Evolutionary conservation across 2,329 filamentous ascomycete species (phyloP).

Genomic region (Paraphaeosphaeria sporulosa): DNA sequence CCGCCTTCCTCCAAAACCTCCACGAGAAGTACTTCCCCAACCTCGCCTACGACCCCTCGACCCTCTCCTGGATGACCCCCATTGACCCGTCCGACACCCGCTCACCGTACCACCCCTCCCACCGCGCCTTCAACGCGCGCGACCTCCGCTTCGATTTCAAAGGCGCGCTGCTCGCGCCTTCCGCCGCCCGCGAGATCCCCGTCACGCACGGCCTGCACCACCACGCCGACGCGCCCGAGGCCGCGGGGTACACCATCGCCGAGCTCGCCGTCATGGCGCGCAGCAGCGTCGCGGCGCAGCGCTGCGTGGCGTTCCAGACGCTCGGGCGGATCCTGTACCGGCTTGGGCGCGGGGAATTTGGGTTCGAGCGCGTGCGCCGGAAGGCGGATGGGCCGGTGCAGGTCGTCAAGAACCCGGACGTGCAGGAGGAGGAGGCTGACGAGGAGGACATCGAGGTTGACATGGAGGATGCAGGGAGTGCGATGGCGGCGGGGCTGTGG

Average conservation of each 20-base stretch:
- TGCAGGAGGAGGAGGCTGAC: slow-evolving; percentile 44
- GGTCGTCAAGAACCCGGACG: slow-evolving; percentile 50
- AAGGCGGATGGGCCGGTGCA: slow-evolving; percentile 57
- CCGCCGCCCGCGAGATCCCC: slow-evolving; percentile 75
- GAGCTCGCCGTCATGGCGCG: slow-evolving; percentile 84
- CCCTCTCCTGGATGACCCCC: slow-evolving; percentile 89
- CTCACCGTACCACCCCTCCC: slow-evolving; percentile 82
- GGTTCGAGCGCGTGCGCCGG: slow-evolving; percentile 56
- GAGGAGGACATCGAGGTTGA: slow-evolving; percentile 40
- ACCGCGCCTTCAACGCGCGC: slow-evolving; percentile 74
- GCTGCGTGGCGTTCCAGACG: slow-evolving; percentile 91
- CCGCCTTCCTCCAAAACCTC: slow-evolving; percentile 82
- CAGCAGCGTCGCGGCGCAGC: slow-evolving; percentile 82
- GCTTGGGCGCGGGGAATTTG: slow-evolving; percentile 76
- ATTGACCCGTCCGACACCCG: slow-evolving; percentile 66
- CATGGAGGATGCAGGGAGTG: slow-evolving; percentile 50
- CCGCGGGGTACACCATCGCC: slow-evolving; percentile 90
- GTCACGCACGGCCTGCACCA: slow-evolving; percentile 86
- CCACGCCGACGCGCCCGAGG: slow-evolving; percentile 89
- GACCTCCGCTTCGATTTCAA: slow-evolving; percentile 89
- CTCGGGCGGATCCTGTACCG: slow-evolving; percentile 85
- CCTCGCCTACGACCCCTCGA: slow-evolving; percentile 82
- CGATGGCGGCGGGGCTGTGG: slow-evolving; percentile 81
- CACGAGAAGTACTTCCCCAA: slow-evolving; percentile 94
- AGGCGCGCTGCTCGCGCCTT: slow-evolving; percentile 80